Evolutionary conservation across 2,329 filamentous ascomycete genomes (phyloP), one percentile per base, ranked within the genome.

Genomic region (Aspergillus glaucus): DNA sequence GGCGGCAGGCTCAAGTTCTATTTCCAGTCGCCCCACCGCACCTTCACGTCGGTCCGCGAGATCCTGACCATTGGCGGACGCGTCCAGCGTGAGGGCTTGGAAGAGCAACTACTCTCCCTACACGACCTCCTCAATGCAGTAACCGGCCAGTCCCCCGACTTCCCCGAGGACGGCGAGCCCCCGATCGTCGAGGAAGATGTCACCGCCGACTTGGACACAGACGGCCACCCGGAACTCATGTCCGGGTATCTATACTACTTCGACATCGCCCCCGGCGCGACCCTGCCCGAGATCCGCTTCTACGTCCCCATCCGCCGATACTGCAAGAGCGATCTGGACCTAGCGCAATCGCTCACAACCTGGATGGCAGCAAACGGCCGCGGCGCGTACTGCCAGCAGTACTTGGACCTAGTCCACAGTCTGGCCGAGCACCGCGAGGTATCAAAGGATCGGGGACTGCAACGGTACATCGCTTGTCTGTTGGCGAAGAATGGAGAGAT

Each of bases 401-500:
- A 36, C 14, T 14, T 36, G 14, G n/a, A 17, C 6, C 6, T 36
- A 14, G 6, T n/a, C 14, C 6, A 36, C 14, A 36, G 34, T 6
- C 34, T 36, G 14, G 34, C 34, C 34, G 34, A 36, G n/a, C 34
- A 36, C 34, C 14, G 34, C 4, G 34, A 17, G 14, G 3, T 36
- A 14, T 12, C 14, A 17, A 36, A 36, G 14, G 34, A 17, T 9
- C 14, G 15, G n/a, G 34, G 34, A 4, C 14, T 36, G 6, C 34
- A 36, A 6, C 14, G 14, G 14, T 36, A 36, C n/a, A 36, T 36
- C 34, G 21, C 24, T 22, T 19, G 15, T 24, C 28, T 10, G 19
- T 39, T 17, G 14, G 44, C 49, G 48, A 46, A 49, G 39, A 41
- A 49, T n/a, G 34, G 34, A 8, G 34, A 36, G 34, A n/a, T 17